These are phyloP conservation scores for Symbiotaphrina buchneri DNA, from an alignment of 495 filamentous ascomycete species.

Conservation along the genomic window DNA sequence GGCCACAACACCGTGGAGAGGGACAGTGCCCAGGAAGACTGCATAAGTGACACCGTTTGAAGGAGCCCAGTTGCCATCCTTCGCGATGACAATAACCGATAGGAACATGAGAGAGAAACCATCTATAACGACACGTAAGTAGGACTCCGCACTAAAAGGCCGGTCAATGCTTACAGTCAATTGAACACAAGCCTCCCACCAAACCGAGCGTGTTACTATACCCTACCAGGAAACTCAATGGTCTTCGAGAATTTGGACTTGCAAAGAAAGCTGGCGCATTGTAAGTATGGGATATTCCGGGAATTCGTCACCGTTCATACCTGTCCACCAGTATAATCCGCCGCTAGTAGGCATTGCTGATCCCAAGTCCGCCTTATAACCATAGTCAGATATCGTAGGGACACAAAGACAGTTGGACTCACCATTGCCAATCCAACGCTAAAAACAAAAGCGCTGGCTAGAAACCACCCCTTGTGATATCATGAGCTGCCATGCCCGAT, in stretches of 20 bases:
- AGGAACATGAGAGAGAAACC: constrained; percentile 28
- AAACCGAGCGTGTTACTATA: constrained; percentile 51
- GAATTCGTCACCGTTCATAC: too few species aligned
- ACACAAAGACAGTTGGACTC: constrained; percentile 5
- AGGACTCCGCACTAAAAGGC: not conserved
- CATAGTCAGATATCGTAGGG: not conserved
- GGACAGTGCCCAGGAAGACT: constrained; percentile 34
- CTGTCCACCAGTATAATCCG: constrained; percentile 51
- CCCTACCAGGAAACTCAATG: constrained; percentile 44
- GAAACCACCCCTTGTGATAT: constrained; percentile 28
- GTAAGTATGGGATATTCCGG: too few species aligned
- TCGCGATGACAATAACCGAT: constrained; percentile 24
- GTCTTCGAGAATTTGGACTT: constrained; percentile 32
- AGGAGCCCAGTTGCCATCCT: constrained; percentile 39
- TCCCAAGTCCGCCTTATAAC: constrained; percentile 33
- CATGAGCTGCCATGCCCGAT: too few species aligned
- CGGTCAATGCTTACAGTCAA: constrained; percentile 22
- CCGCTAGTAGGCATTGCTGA: constrained; percentile 49
- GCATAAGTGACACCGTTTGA: constrained; percentile 35
- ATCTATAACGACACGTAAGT: constrained; percentile 11
- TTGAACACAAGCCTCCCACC: constrained; percentile 36
- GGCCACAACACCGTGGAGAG: constrained; percentile 33
- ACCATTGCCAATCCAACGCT: constrained; percentile 43
- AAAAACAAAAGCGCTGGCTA: constrained; percentile 37
- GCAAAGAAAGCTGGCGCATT: constrained; percentile 46